Percentiles rank a stretch among this genome's conserved stretches.
Conservation (phyloP, 2,329 filamentous ascomycete genomes). For the Xylariaceae sp. region DNA sequence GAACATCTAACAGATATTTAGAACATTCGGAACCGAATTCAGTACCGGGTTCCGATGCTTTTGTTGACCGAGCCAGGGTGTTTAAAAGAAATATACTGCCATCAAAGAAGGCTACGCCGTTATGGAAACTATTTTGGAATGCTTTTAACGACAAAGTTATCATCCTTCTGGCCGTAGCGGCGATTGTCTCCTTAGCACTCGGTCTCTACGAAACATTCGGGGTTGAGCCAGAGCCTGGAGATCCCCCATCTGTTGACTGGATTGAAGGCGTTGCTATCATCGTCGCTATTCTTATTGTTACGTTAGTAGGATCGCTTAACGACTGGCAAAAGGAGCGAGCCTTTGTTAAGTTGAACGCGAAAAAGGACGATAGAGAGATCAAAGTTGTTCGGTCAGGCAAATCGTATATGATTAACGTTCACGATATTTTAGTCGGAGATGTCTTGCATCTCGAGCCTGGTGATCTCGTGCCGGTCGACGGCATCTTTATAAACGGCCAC, state of each 20-base stretch:
- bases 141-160: conserved; percentile 78
- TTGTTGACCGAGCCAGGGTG: conserved; percentile 62
- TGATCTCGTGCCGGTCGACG: conserved; percentile 70
- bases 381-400: conserved; percentile 70
- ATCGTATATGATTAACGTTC: conserved; percentile 63
- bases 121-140: conserved; percentile 67
- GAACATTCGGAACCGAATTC: conserved; percentile 26
- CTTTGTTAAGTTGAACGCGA: conserved; percentile 61
- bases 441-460: conserved; percentile 71
- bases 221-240: conserved; percentile 46
- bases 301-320: conserved; percentile 63
- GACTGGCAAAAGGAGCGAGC: conserved; percentile 69
- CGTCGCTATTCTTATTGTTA: conserved; percentile 66
- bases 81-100: conserved; percentile 66
- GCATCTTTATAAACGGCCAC: conserved; percentile 67
- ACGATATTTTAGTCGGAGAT: conserved; percentile 70
- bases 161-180: conserved; percentile 71
- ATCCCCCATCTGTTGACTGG: conserved; percentile 60
- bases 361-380: conserved; percentile 67
- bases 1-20: conserved; percentile 30
- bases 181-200: conserved; percentile 70
- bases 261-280: conserved; percentile 68
- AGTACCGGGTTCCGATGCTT: conserved; percentile 33
- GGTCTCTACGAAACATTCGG: conserved; percentile 72
- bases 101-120: conserved; percentile 62